A percentile compares a stretch with the other conserved stretches of the same genome.
phyloP scores from a whole-genome alignment of 1,284 basidiomycete genomes.

The Puccinia hordei region DNA sequence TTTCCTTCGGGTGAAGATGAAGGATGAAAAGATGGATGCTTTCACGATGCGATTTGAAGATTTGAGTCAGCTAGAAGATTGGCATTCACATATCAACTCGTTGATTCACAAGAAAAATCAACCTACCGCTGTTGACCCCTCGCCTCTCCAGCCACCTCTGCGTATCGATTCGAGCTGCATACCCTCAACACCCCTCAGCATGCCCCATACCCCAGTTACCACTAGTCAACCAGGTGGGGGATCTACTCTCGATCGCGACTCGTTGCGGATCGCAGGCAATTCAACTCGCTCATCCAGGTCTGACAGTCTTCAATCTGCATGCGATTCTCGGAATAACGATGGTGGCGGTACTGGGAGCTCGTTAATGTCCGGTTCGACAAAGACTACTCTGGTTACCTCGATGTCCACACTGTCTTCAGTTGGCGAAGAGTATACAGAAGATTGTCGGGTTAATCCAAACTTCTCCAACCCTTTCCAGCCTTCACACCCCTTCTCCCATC shows the following conservation, averaged over 20 bases:
- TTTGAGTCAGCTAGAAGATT: slow-evolving; percentile 79
- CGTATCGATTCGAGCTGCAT: background rate
- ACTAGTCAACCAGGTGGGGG: background rate
- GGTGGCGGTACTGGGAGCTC: background rate
- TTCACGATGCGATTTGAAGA: slow-evolving; percentile 94
- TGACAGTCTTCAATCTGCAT: slow-evolving; percentile 6
- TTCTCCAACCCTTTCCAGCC: background rate
- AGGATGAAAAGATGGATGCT: slow-evolving; percentile 84
- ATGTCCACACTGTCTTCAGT: slow-evolving; percentile 17
- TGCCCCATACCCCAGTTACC: background rate
- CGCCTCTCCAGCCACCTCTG: background rate
- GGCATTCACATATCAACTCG: slow-evolving; percentile 76
- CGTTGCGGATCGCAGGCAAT: background rate
- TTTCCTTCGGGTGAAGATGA: slow-evolving; percentile 83
- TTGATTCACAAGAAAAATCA: slow-evolving; percentile 63
- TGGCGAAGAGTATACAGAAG: slow-evolving; percentile 13
- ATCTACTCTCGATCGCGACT: background rate
- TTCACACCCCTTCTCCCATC: background rate
- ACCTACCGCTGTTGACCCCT: background rate
- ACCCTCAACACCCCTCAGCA: background rate
- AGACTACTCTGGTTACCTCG: slow-evolving; percentile 1
- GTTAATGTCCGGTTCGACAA: background rate
- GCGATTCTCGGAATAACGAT: background rate
- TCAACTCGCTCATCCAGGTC: background rate
- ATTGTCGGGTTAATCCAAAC: background rate